Percentiles rank a stretch among this genome's conserved stretches.
Conservation (phyloP, 1,139 yeast species). For the Petasospora fabianii region DNA sequence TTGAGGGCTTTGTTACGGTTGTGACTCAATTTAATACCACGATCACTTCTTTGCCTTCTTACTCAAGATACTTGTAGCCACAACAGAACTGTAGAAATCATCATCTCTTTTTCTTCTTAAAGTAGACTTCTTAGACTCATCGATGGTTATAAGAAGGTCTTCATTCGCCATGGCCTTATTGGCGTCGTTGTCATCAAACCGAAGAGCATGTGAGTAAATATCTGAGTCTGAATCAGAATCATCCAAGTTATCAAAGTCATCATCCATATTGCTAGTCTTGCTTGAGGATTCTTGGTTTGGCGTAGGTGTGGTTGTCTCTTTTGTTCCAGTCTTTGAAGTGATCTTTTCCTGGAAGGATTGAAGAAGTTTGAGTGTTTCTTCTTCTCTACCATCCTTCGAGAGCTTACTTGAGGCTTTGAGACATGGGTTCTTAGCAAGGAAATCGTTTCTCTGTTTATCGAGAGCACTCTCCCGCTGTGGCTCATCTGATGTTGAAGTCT, state of each 20-base stretch:
- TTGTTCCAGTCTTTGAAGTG: background rate
- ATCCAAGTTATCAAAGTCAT: conserved; percentile 22
- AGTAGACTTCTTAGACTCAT: conserved; percentile 11
- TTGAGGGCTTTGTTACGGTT: too few species aligned
- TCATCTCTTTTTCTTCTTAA: conserved; percentile 14
- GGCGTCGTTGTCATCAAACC: conserved; percentile 19
- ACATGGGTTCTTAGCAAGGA: background rate
- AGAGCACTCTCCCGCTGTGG: background rate
- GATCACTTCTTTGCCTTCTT: conserved; percentile 9
- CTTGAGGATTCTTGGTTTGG: too few species aligned
- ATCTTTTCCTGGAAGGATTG: conserved; percentile 22
- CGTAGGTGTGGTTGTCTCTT: background rate
- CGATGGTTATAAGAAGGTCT: conserved; percentile 27
- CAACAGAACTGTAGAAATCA: conserved; percentile 12
- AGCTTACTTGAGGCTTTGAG: background rate
- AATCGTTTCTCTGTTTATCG: background rate
- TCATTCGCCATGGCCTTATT: conserved; percentile 19
- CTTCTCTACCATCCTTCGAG: conserved; percentile 20
- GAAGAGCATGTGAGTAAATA: conserved; percentile 26
- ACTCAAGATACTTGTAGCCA: conserved; percentile 3
- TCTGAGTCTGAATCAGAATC: conserved; percentile 23
- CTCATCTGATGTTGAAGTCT: background rate
- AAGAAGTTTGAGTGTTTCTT: conserved; percentile 24
- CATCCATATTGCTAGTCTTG: too few species aligned
- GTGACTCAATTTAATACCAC: background rate